These are phyloP conservation scores for Fusarium sterilihyphosum DNA, from an alignment of 2,329 filamentous ascomycete genomes.

Conservation along the genomic window DNA sequence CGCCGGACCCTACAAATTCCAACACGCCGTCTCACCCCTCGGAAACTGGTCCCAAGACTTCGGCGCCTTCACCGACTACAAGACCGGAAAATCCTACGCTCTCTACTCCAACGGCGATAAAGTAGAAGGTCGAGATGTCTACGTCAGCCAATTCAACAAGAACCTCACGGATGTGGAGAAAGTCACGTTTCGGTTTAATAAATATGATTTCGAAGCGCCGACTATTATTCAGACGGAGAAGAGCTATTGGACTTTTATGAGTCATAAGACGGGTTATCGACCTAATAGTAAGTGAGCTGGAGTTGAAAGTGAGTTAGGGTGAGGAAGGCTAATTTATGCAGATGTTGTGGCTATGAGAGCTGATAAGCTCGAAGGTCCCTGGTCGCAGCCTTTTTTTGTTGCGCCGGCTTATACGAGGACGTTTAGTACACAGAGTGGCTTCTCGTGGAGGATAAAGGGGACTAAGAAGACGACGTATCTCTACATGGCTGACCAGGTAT, in stretches of 20 bases:
- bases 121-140: conserved; percentile 64
- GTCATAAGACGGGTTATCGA: conserved; percentile 71
- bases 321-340: background rate
- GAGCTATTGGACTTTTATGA: conserved; percentile 70
- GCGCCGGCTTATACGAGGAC: conserved; percentile 60
- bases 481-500: conserved; percentile 57
- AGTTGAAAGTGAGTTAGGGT: rapidly evolving
- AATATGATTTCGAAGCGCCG: conserved; percentile 69
- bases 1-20: conserved; percentile 63
- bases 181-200: conserved; percentile 65
- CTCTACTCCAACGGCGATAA: conserved; percentile 69
- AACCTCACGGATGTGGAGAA: conserved; percentile 61
- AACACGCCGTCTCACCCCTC: conserved; percentile 63
- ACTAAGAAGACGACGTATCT: conserved; percentile 60
- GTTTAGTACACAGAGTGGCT: conserved; percentile 63
- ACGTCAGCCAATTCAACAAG: conserved; percentile 63
- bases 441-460: conserved; percentile 56
- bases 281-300: conserved; percentile 56
- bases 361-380: conserved; percentile 58
- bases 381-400: conserved; percentile 63
- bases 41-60: conserved; percentile 73
- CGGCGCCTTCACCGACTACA: conserved; percentile 68
- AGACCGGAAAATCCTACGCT: conserved; percentile 64
- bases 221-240: conserved; percentile 68
- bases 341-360: conserved; percentile 65